A percentile compares a stretch with the other conserved stretches of the same genome.
Evolutionary conservation across 345 rosid species (phyloP).

Genomic region (Raphanus sativus): DNA sequence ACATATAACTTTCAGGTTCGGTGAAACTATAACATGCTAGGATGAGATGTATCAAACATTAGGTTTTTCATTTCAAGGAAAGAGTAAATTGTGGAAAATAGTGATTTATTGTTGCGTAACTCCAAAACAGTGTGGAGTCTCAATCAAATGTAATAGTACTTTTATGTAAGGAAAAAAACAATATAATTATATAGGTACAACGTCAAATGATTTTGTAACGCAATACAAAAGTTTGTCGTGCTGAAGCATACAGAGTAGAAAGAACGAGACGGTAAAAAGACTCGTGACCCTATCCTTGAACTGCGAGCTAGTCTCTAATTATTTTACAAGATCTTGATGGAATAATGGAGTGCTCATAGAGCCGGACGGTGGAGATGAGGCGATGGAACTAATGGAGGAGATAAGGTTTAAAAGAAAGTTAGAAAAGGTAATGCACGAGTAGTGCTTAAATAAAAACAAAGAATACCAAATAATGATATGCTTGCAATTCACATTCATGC

Average conservation of each 20-base stretch:
- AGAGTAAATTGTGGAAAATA: slow-evolving; percentile 22
- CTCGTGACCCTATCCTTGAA: slow-evolving; percentile 1
- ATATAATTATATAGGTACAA: not conserved
- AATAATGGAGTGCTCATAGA: slow-evolving; percentile 18
- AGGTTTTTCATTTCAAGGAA: slow-evolving; percentile 16
- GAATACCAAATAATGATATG: slow-evolving; percentile 4
- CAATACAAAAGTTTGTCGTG: not conserved
- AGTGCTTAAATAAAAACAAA: slow-evolving; percentile 25
- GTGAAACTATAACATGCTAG: slow-evolving; percentile 26
- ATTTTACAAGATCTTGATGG: not conserved
- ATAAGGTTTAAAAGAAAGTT: slow-evolving; percentile 1
- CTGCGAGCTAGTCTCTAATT: not conserved
- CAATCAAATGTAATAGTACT: slow-evolving; percentile 15
- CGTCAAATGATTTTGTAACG: not conserved
- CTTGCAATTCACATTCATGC: slow-evolving; percentile 24
- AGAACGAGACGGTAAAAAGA: not conserved
- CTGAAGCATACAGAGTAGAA: not conserved
- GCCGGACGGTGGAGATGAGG: slow-evolving; percentile 25
- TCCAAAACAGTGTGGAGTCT: slow-evolving; percentile 37
- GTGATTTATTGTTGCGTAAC: slow-evolving; percentile 34
- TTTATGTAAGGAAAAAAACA: not conserved
- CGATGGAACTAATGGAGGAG: slow-evolving; percentile 23
- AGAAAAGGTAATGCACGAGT: slow-evolving; percentile 33
- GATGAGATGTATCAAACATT: slow-evolving; percentile 19
- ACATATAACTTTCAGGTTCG: slow-evolving; percentile 26